phyloP scores from a whole-genome alignment of 331 rosid species.

The Dryas integrifolia region DNA sequence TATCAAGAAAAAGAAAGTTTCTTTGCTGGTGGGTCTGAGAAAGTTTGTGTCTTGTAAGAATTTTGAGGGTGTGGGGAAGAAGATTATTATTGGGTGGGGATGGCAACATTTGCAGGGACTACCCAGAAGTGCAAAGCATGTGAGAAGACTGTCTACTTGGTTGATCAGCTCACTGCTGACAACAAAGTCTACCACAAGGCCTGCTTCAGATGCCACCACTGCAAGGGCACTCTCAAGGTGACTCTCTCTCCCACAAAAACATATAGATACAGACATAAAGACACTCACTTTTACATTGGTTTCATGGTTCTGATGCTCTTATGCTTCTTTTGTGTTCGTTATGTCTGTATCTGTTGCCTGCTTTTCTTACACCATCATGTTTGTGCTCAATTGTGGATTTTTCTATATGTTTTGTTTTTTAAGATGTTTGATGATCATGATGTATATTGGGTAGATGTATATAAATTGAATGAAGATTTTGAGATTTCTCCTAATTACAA shows the following conservation, averaged over 20 bases:
- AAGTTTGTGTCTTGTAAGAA: conserved; percentile 17
- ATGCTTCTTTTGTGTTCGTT: neutral
- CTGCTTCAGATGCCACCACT: conserved; percentile 94
- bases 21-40: conserved; percentile 13
- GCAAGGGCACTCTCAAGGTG: conserved; percentile 96
- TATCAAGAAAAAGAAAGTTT: neutral
- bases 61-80: conserved; percentile 10
- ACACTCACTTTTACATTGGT: neutral
- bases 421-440: conserved; percentile 9
- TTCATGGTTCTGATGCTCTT: neutral
- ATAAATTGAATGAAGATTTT: neutral
- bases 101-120: conserved; percentile 82
- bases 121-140: conserved; percentile 91
- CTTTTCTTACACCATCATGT: neutral
- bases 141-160: conserved; percentile 85
- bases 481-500: neutral
- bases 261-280: neutral
- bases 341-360: neutral
- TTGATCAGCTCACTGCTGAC: conserved; percentile 91
- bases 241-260: neutral
- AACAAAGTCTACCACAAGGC: conserved; percentile 80
- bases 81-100: conserved; percentile 27
- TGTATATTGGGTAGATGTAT: neutral
- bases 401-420: conserved; percentile 3
- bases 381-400: conserved; percentile 6